Evolutionary conservation across 345 rosid genomes (phyloP).

Genomic region (Aquilaria malaccensis): DNA sequence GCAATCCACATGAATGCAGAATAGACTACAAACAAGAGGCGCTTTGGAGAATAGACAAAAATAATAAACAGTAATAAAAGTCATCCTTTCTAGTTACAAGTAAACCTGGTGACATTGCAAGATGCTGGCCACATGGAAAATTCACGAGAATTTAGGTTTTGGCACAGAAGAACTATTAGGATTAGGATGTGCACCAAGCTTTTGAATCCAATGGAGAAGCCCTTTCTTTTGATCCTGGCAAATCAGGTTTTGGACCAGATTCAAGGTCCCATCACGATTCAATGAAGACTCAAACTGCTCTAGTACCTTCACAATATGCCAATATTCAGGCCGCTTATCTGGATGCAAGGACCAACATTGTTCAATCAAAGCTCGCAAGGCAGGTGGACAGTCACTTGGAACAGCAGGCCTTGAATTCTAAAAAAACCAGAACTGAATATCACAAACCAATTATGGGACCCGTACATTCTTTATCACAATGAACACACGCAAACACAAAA

Average conservation of each 20-base stretch:
- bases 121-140: conserved; percentile 21
- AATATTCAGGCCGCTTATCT: conserved; percentile 90
- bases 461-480: too few relatives aligned
- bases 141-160: conserved; percentile 64
- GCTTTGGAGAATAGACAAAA: not conserved
- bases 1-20: conserved; percentile 15
- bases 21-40: conserved; percentile 18
- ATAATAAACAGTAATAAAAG: conserved; percentile 1
- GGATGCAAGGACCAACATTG: conserved; percentile 90
- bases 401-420: conserved; percentile 83
- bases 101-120: conserved; percentile 28
- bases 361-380: conserved; percentile 85
- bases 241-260: conserved; percentile 30
- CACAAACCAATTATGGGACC: conserved; percentile 4
- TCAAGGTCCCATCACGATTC: conserved; percentile 62
- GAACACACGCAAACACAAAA: too few relatives aligned
- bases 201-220: conserved; percentile 76
- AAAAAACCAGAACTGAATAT: conserved; percentile 5
- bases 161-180: conserved; percentile 22
- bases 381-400: conserved; percentile 57
- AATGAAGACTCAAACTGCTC: conserved; percentile 69
- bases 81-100: conserved; percentile 38
- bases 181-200: conserved; percentile 43
- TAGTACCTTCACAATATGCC: conserved; percentile 87
- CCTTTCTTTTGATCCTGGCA: conserved; percentile 81